phyloP scores from a whole-genome alignment of 352 stramenopile species.

The Phytophthora sojae region DNA sequence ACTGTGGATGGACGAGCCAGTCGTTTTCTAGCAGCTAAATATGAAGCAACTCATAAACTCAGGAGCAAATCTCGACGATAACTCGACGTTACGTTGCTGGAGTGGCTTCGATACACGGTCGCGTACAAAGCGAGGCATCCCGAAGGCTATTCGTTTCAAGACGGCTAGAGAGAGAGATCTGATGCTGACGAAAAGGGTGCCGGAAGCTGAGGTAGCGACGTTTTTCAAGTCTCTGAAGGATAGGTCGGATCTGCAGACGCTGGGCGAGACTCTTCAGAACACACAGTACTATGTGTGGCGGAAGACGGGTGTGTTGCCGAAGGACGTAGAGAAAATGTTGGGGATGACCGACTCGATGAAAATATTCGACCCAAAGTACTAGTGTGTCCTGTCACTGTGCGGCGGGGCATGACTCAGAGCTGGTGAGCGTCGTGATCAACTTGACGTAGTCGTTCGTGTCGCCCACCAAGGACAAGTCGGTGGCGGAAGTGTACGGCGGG shows the following conservation, averaged over 20 bases:
- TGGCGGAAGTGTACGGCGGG: too few relatives aligned
- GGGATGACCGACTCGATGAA: not conserved
- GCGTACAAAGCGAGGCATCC: not conserved
- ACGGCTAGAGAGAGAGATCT: conserved; percentile 7
- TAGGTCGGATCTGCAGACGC: conserved; percentile 5
- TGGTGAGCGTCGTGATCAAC: too few relatives aligned
- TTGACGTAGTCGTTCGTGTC: too few relatives aligned
- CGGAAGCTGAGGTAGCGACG: conserved; percentile 4
- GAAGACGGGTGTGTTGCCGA: not conserved
- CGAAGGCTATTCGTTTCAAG: not conserved
- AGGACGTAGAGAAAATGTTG: not conserved
- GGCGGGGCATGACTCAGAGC: too few relatives aligned
- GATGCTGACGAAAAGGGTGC: not conserved
- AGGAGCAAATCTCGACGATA: conserved; percentile 3
- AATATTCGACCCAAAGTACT: not conserved
- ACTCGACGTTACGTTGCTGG: not conserved
- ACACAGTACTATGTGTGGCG: conserved; percentile 7
- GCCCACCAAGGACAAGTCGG: too few relatives aligned
- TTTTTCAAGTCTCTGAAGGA: conserved; percentile 1
- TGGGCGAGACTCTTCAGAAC: conserved; percentile 10
- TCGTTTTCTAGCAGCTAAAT: conserved; percentile 7
- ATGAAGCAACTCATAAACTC: not conserved
- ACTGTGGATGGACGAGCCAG: conserved; percentile 6
- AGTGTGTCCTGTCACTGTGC: too few relatives aligned
- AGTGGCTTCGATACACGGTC: conserved; percentile 16